phyloP scores from a whole-genome alignment of 805 yeast genomes.

The Ogataea nakhonphanomensis region DNA sequence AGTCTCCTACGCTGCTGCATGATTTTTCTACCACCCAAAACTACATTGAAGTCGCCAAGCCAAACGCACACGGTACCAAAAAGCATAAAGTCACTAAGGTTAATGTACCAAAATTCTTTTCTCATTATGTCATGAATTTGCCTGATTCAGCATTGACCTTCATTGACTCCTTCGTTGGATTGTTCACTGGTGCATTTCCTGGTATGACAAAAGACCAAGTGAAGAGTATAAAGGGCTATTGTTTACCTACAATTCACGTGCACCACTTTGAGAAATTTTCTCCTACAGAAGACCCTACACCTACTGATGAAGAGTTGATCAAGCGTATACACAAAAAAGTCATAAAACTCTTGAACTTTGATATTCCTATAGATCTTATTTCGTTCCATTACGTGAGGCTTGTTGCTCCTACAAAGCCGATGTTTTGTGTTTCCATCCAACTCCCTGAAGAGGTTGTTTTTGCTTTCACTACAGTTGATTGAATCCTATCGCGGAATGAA shows the following conservation, averaged over 20 bases:
- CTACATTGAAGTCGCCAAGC: conserved; percentile 35
- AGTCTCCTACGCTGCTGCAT: conserved; percentile 50
- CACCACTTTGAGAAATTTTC: conserved; percentile 91
- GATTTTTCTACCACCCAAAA: conserved; percentile 42
- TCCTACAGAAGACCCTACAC: conserved; percentile 65
- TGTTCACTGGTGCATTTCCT: conserved; percentile 44
- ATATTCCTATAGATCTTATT: conserved; percentile 46
- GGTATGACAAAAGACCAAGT: conserved; percentile 37
- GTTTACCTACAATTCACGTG: conserved; percentile 74
- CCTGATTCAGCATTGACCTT: conserved; percentile 92
- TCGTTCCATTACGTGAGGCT: conserved; percentile 82
- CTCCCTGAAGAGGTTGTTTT: conserved; percentile 70
- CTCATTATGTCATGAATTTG: conserved; percentile 89
- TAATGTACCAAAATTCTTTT: conserved; percentile 50
- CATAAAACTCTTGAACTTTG: conserved; percentile 42
- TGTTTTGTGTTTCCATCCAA: conserved; percentile 83
- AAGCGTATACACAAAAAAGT: conserved; percentile 59
- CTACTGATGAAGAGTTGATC: conserved; percentile 63
- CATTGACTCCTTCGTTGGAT: conserved; percentile 71
- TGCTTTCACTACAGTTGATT: background rate
- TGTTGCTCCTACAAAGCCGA: conserved; percentile 95
- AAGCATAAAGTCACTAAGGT: conserved; percentile 21
- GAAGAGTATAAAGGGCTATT: conserved; percentile 42
- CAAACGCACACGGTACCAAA: conserved; percentile 25
- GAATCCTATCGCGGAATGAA: background rate